Evolutionary conservation across 2,329 filamentous ascomycete species (phyloP), one percentile per base, ranked within the genome.

Genomic region (Dactylellina cionopaga): DNA sequence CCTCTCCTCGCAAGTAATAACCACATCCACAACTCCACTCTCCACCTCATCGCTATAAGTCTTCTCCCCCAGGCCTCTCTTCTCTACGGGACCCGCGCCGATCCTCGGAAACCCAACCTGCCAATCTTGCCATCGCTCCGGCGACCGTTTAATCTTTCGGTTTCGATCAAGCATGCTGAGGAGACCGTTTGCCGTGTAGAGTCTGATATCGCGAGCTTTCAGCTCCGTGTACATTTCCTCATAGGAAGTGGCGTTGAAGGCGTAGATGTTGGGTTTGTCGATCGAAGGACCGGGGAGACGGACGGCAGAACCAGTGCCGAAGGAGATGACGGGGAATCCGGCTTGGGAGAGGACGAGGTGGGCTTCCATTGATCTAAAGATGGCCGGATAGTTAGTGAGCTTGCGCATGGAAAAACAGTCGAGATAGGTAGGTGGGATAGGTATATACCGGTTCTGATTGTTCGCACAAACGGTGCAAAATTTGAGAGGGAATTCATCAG

Each of bases 391-490:
- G n/a, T n/a, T n/a, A n/a, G n/a, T n/a, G n/a, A n/a, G n/a, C n/a
- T n/a, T n/a, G n/a, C 9, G 74, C 79, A 35, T 17, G 7, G n/a
- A 43, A 43, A 11, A 22, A 17, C n/a, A 6, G 25, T 24, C 19
- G 19, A 46, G 24, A 31, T 47, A 56, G 5, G 5, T 15, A 52
- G 6, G 15, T 17, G 17, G 10, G 27, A 52, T 33, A 3, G 35
- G 39, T 3, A 51, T 17, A 75, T 84, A 96, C 88, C 95, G 89
- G 79, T 99, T 99, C 81, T 99, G 92, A 78, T 99, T 99, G 78
- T 92, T 96, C 5, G 95, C 95, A 82, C 95, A 99, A n/a, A 99
- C 94, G 1, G 95, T 98, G 84, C 93, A 97, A 82, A 98, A 97
- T 79, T 91, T 96, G 74, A 99, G 54, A 5, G 75, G 76, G 39